Base-by-base conservation (phyloP, 129 eudicot species). In the Pittosporum tobira region DNA sequence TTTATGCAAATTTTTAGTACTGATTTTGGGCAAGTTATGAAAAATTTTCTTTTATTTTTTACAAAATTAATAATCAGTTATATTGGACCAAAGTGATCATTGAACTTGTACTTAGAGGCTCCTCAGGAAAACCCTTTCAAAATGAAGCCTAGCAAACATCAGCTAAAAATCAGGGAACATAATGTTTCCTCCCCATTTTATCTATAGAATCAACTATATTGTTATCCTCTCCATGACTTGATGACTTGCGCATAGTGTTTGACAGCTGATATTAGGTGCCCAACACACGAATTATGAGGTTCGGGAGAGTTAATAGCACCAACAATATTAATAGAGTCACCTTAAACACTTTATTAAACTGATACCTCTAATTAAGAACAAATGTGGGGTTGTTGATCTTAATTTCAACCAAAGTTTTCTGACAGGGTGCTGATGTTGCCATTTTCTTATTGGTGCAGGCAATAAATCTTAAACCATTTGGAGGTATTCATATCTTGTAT, bases 401-500 rank as follows among this genome's bases (percentile, higher is more conserved):
- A 24, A 23, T 29, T 27, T 25, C 19, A 25, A 51, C 14, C 23
- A 13, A 38, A 21, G 12, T 31, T 52, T 55, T 53, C 19, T 38
- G 10, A n/a, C 46, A 21, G 18, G 64, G 58, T 28, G 23, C 49
- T 75, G 56, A 70, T 12, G 5, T 13, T 59, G 46, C 22, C 46
- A 57, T 54, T 46, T 50, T 65, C 4, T 37, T 59, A 30, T 61
- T 59, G 4, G 36, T 75, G 79, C 94, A 89, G 97, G 97, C 95
- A 18, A 61, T 90, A 16, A 79, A 77, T 74, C 82, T 80, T 31
- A 75, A 83, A 55, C 94, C 97, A 66, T 45, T 62, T 44, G 97
- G 95, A 29, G 97, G 95, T 42, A 23, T 78, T 16, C 97, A 90
- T 68, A 50, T 62, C 49, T 46, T 71, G 20, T 80, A 80, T 58